Evolutionary conservation across 768 basidiomycete species (phyloP).

Genomic region (Amanita fuliginea): DNA sequence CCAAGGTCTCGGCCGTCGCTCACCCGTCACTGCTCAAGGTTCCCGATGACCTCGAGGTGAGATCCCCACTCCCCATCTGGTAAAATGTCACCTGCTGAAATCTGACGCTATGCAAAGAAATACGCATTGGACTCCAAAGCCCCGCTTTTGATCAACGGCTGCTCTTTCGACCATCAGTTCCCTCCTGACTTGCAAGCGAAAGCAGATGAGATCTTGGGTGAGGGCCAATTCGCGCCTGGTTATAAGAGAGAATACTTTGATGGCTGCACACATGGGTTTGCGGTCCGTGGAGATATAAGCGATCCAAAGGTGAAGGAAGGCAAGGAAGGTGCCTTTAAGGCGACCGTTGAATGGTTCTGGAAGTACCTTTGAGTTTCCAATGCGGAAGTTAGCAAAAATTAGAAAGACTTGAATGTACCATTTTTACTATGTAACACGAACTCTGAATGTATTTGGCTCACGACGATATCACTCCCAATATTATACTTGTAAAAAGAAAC

Average conservation of each 20-base stretch:
- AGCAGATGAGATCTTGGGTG: slow-evolving; percentile 40
- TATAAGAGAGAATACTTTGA: slow-evolving; percentile 39
- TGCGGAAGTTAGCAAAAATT: no score
- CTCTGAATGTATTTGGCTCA: no score
- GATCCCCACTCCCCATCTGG: background rate
- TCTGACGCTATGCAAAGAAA: slow-evolving; percentile 24
- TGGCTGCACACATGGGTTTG: slow-evolving; percentile 44
- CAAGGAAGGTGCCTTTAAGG: slow-evolving; percentile 54
- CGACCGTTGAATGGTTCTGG: slow-evolving; percentile 41
- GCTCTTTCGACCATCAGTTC: slow-evolving; percentile 41
- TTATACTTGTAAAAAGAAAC: no score
- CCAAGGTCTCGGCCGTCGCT: slow-evolving; percentile 35
- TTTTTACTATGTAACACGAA: no score
- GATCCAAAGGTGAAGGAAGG: slow-evolving; percentile 45
- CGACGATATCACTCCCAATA: no score
- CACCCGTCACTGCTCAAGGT: slow-evolving; percentile 56
- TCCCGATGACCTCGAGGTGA: slow-evolving; percentile 53
- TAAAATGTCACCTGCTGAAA: no score
- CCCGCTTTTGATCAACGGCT: slow-evolving; percentile 61
- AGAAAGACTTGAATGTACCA: no score
- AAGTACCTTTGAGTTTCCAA: background rate
- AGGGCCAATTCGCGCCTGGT: slow-evolving; percentile 31
- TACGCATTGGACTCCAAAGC: slow-evolving; percentile 32
- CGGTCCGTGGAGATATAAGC: slow-evolving; percentile 36
- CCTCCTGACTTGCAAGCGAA: slow-evolving; percentile 28